Conservation (phyloP, 306 rosid genomes). For the Inga leiocalycina region DNA sequence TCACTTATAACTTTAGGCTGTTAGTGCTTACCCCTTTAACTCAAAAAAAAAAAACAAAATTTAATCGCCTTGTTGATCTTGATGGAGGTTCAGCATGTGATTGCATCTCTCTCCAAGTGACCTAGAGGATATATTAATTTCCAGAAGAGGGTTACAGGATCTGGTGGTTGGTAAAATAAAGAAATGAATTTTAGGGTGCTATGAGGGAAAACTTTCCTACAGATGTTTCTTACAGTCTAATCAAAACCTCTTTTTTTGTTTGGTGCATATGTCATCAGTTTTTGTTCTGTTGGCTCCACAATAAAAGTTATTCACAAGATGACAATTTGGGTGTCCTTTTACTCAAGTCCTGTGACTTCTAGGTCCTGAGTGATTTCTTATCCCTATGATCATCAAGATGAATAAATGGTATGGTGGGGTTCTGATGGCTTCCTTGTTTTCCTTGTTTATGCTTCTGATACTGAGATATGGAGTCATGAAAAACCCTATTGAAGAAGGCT, state of each 20-base stretch:
- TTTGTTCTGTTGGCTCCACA: conserved; percentile 2
- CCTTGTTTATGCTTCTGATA: conserved; percentile 73
- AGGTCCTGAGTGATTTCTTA: conserved; percentile 38
- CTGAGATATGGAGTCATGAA: conserved; percentile 72
- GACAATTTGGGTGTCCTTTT: conserved; percentile 38
- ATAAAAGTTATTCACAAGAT: conserved; percentile 11
- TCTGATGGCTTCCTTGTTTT: conserved; percentile 64
- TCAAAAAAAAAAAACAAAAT: not conserved
- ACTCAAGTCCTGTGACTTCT: conserved; percentile 38
- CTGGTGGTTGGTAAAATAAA: conserved; percentile 31
- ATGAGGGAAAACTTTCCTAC: conserved; percentile 15
- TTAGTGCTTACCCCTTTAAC: no score
- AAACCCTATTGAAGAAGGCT: conserved; percentile 61
- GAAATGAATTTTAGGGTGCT: conserved; percentile 23
- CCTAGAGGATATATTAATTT: conserved; percentile 38
- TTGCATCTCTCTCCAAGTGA: conserved; percentile 34
- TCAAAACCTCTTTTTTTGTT: conserved; percentile 17
- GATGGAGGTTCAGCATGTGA: conserved; percentile 33
- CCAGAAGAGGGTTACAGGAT: conserved; percentile 24
- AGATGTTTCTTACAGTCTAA: conserved; percentile 21
- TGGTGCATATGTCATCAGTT: conserved; percentile 12
- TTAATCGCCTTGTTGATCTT: conserved; percentile 29
- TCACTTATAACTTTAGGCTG: no score
- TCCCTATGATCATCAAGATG: conserved; percentile 56
- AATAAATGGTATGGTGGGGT: conserved; percentile 81